Conservation (phyloP, 352 stramenopile species). For the Globisporangium paddicum region DNA sequence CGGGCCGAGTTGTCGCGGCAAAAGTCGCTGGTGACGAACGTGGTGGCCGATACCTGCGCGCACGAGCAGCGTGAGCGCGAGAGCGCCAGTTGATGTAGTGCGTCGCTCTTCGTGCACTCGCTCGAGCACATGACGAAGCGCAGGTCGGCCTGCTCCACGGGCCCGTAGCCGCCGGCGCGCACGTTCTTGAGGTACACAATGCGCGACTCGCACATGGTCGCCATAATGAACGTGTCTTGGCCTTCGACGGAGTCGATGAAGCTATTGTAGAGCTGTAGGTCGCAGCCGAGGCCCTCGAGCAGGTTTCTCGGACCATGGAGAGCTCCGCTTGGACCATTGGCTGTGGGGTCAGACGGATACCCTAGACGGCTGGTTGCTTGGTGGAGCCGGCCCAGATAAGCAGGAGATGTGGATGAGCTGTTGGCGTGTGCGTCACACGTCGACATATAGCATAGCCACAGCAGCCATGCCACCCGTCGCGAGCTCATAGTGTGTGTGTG, state of each 20-base stretch:
- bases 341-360: neutral
- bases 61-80: constrained; percentile 71
- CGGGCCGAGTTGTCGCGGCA: constrained; percentile 77
- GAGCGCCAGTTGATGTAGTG: constrained; percentile 77
- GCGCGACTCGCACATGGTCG: constrained; percentile 68
- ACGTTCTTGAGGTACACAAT: constrained; percentile 65
- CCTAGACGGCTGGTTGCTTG: neutral
- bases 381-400: neutral
- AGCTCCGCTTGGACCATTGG: neutral
- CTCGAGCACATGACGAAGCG: constrained; percentile 79
- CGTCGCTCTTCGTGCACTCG: constrained; percentile 78
- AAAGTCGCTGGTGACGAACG: constrained; percentile 66
- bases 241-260: constrained; percentile 58
- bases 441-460: neutral
- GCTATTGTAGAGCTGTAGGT: constrained; percentile 43
- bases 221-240: constrained; percentile 64
- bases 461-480: neutral
- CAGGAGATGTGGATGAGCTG: neutral
- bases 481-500: neutral
- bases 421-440: neutral
- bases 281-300: constrained; percentile 18
- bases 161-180: constrained; percentile 52
- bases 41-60: constrained; percentile 69
- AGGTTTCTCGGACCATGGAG: neutral
- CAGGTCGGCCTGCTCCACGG: constrained; percentile 64